Percentiles rank a stretch among this genome's conserved stretches.
Conservation (phyloP, 129 eudicot species). For the Lactuca saligna region DNA sequence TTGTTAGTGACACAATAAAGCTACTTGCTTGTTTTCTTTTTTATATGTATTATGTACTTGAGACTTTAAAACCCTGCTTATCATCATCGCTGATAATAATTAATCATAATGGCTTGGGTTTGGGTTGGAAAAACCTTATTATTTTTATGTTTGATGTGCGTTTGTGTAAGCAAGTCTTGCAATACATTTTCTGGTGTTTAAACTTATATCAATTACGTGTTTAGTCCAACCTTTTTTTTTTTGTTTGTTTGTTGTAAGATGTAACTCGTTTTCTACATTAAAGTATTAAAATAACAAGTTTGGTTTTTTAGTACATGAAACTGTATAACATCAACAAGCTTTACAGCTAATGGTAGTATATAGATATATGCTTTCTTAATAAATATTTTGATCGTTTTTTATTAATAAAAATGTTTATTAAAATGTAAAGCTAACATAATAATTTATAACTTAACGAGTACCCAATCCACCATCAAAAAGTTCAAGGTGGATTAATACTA, state of each 20-base stretch:
- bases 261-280: too few relatives aligned
- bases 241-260: not conserved
- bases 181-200: not conserved
- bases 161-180: not conserved
- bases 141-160: conserved; percentile 5
- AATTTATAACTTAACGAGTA: too few relatives aligned
- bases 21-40: not conserved
- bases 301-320: not conserved
- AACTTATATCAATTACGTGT: not conserved
- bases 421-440: too few relatives aligned
- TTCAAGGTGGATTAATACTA: too few relatives aligned
- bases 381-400: too few relatives aligned
- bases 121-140: not conserved
- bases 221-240: not conserved
- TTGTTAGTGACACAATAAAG: conserved; percentile 34
- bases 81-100: not conserved
- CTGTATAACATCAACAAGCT: too few relatives aligned
- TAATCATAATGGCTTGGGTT: too few relatives aligned
- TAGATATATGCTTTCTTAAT: too few relatives aligned
- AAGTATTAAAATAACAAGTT: not conserved
- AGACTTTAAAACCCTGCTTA: conserved; percentile 12
- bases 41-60: conserved; percentile 20
- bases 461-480: too few relatives aligned
- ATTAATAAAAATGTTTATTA: too few relatives aligned
- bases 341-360: too few relatives aligned